Evolutionary conservation across 2,329 filamentous ascomycete species (phyloP).

Genomic region (Ophiostoma australiae): DNA sequence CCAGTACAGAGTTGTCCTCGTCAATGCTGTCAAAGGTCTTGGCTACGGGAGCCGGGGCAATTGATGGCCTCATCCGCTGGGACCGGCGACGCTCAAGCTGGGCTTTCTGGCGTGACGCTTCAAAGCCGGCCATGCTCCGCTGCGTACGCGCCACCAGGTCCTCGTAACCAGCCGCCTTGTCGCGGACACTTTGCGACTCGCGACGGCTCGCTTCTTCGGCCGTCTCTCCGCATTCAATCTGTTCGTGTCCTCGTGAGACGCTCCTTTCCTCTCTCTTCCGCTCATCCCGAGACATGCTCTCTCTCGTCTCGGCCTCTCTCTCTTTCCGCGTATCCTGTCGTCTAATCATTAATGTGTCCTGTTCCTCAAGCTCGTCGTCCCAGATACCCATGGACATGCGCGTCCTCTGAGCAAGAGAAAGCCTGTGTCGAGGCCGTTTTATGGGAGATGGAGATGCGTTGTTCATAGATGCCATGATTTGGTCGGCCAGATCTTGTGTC

Average conservation of each 20-base stretch:
- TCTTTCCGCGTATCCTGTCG: constrained; percentile 15
- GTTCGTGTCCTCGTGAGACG: neutral
- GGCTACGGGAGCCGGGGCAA: constrained; percentile 29
- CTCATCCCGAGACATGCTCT: constrained; percentile 29
- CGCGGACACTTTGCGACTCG: neutral
- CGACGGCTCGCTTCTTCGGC: neutral
- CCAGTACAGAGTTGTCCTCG: constrained; percentile 46
- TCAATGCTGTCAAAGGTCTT: constrained; percentile 37
- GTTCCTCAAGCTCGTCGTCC: constrained; percentile 30
- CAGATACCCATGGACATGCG: constrained; percentile 69
- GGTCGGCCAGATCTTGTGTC: constrained; percentile 50
- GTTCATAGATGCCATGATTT: constrained; percentile 52
- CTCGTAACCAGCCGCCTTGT: constrained; percentile 34
- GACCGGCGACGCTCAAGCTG: constrained; percentile 54
- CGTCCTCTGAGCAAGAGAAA: constrained; percentile 72
- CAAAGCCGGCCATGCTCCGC: constrained; percentile 58
- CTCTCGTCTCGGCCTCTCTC: constrained; percentile 22
- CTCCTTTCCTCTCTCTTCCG: neutral
- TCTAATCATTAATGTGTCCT: constrained; percentile 19
- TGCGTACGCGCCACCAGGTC: constrained; percentile 55
- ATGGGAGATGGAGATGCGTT: constrained; percentile 53
- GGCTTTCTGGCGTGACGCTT: constrained; percentile 56
- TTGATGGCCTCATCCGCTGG: constrained; percentile 36
- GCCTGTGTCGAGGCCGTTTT: constrained; percentile 51
- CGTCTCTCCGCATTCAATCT: constrained; percentile 19